Conservation (phyloP, 2,329 filamentous ascomycete species). For the Periconia macrospinosa region DNA sequence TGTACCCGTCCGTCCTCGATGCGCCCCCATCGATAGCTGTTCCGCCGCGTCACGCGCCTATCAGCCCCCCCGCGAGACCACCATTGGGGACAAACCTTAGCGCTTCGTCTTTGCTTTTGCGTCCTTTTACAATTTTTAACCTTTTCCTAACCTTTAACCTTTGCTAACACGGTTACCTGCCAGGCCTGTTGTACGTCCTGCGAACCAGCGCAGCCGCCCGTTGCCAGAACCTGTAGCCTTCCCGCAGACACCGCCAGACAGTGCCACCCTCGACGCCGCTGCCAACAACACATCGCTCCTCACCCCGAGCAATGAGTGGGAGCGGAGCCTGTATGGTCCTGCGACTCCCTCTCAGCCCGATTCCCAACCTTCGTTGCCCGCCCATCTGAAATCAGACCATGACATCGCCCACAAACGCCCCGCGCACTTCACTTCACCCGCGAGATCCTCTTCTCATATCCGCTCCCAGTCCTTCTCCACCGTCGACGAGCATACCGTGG, state of each 20-base stretch:
- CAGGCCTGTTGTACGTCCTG: conserved; percentile 42
- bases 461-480: conserved; percentile 79
- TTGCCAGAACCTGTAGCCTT: conserved; percentile 42
- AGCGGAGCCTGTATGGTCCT: conserved; percentile 39
- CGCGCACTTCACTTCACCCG: conserved; percentile 16
- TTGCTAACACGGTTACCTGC: neutral
- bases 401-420: conserved; percentile 16
- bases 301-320: conserved; percentile 37
- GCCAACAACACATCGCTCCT: conserved; percentile 19
- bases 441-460: conserved; percentile 28
- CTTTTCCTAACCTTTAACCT: neutral
- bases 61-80: no score
- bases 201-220: conserved; percentile 36
- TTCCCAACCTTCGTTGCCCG: conserved; percentile 21
- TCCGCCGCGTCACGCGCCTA: neutral
- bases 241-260: conserved; percentile 43
- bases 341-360: conserved; percentile 32
- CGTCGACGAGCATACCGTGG: conserved; percentile 61
- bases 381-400: conserved; percentile 20
- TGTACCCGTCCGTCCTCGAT: neutral
- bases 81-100: neutral
- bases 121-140: neutral
- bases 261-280: conserved; percentile 33
- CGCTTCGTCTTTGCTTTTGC: neutral
- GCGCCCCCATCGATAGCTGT: no score